phyloP scores from a whole-genome alignment of 2,329 filamentous ascomycete genomes.

The Hymenoscyphus albidus region DNA sequence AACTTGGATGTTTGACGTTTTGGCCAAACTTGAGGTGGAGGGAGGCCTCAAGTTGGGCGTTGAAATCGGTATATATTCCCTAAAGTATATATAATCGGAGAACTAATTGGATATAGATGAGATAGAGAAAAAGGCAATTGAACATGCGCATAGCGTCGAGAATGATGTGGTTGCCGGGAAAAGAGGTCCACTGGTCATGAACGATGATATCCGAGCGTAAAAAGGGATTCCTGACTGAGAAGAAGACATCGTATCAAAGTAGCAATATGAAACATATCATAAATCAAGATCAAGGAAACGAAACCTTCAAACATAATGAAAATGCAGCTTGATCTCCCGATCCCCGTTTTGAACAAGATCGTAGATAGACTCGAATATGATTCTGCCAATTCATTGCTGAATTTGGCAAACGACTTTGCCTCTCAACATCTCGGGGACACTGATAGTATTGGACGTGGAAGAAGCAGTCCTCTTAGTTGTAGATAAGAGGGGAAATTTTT shows the following conservation, averaged over 20 bases:
- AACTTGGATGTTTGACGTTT: background rate
- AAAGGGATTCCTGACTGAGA: background rate
- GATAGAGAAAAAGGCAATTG: background rate
- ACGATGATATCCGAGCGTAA: background rate
- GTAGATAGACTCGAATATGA: too few relatives aligned
- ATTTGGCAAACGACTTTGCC: too few relatives aligned
- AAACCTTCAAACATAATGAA: too few relatives aligned
- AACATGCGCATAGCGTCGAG: background rate
- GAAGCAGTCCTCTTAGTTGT: too few relatives aligned
- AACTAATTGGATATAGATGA: background rate
- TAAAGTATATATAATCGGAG: background rate
- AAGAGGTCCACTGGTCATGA: background rate
- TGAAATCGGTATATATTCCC: background rate
- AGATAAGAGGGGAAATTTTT: too few relatives aligned
- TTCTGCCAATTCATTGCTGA: too few relatives aligned
- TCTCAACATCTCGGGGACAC: too few relatives aligned
- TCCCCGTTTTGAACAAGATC: too few relatives aligned
- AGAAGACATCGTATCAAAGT: too few relatives aligned
- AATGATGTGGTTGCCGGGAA: background rate
- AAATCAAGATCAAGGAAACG: too few relatives aligned
- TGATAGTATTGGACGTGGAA: too few relatives aligned
- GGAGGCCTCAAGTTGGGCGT: background rate
- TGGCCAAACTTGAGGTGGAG: background rate
- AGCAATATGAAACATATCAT: background rate
- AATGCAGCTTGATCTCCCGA: too few relatives aligned